Evolutionary conservation across 106 monocot genomes (phyloP).

Genomic region (Amphibolis antarctica): DNA sequence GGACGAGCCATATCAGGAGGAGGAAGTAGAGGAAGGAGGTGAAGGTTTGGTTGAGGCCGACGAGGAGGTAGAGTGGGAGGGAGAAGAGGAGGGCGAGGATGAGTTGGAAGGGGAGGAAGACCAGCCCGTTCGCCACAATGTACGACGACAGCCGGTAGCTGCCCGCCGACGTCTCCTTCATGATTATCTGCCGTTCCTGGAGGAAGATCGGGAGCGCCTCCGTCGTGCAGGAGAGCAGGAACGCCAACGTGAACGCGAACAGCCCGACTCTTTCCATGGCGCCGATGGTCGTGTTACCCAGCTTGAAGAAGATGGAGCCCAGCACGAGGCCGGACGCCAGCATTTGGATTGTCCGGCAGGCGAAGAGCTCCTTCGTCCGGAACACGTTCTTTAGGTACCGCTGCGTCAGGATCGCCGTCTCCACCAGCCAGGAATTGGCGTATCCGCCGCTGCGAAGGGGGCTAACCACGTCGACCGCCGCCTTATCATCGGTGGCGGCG

Average conservation of each 20-base stretch:
- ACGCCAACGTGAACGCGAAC: slow-evolving; percentile 77
- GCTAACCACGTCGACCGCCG: not conserved
- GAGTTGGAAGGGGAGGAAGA: slow-evolving; percentile 69
- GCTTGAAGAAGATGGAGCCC: slow-evolving; percentile 67
- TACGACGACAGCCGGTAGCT: slow-evolving; percentile 71
- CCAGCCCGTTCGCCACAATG: slow-evolving; percentile 42
- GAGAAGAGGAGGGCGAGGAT: slow-evolving; percentile 49
- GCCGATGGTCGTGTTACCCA: slow-evolving; percentile 19
- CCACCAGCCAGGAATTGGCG: slow-evolving; percentile 32
- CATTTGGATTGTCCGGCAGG: slow-evolving; percentile 54
- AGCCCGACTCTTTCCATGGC: slow-evolving; percentile 46
- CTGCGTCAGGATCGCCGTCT: slow-evolving; percentile 51
- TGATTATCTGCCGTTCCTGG: slow-evolving; percentile 56
- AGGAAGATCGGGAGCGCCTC: slow-evolving; percentile 77
- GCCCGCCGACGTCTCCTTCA: slow-evolving; percentile 56
- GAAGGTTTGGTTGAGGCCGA: slow-evolving; percentile 25
- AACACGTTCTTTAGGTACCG: slow-evolving; percentile 55
- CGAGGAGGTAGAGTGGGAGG: slow-evolving; percentile 59
- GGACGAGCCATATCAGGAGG: slow-evolving; percentile 58
- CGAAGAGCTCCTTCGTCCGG: slow-evolving; percentile 67
- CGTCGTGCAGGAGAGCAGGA: slow-evolving; percentile 70
- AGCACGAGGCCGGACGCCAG: slow-evolving; percentile 47
- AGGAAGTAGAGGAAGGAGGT: slow-evolving; percentile 46
- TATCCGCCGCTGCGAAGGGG: slow-evolving; percentile 14
- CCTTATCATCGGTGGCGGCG: not conserved